Conservation (phyloP, 2,329 filamentous ascomycete genomes). For the Sordariomycetes sp. region DNA sequence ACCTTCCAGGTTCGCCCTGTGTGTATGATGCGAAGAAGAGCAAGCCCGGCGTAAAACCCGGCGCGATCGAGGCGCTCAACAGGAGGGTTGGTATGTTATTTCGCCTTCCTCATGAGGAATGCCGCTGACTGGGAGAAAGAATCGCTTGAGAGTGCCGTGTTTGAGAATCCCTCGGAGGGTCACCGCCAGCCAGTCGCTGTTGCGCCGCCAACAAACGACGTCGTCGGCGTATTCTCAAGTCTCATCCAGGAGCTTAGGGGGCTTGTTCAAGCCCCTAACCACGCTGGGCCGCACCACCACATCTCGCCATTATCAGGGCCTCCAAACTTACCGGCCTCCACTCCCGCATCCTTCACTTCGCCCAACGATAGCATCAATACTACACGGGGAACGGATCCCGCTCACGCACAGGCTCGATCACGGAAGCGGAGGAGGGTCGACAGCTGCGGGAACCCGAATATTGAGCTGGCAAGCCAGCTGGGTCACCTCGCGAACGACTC, state of each 20-base stretch:
- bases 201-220: conserved; percentile 3
- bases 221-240: conserved; percentile 10
- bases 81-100: conserved; percentile 12
- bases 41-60: conserved; percentile 13
- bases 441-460: conserved; percentile 13
- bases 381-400: conserved; percentile 2
- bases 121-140: not conserved
- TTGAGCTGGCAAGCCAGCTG: conserved; percentile 9
- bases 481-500: conserved; percentile 15
- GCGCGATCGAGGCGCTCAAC: conserved; percentile 12
- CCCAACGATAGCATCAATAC: not conserved
- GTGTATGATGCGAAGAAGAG: conserved; percentile 14
- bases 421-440: conserved; percentile 12
- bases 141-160: not conserved
- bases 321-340: not conserved
- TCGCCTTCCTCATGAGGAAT: not conserved
- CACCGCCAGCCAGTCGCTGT: not conserved
- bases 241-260: conserved; percentile 11
- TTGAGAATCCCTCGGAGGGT: not conserved
- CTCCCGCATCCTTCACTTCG: not conserved
- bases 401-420: conserved; percentile 6
- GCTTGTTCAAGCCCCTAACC: conserved; percentile 6
- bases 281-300: conserved; percentile 1
- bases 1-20: conserved; percentile 11
- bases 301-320: not conserved